These are phyloP conservation scores for Boletellus emodensis DNA, from an alignment of 768 basidiomycete genomes.

Conservation along the genomic window DNA sequence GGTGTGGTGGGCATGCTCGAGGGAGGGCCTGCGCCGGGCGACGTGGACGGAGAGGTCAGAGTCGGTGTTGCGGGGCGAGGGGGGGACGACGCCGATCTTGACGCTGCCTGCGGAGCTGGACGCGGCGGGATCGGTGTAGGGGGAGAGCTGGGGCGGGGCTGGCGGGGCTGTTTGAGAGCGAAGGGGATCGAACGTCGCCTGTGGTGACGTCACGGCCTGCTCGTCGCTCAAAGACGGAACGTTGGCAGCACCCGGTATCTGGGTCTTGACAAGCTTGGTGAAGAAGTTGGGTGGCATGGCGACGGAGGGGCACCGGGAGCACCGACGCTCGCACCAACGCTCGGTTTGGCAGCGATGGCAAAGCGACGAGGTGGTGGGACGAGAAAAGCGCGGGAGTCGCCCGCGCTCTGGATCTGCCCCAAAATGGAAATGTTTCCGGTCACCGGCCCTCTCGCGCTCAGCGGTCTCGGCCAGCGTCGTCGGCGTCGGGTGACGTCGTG, in stretches of 20 bases:
- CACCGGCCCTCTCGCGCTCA: too few species aligned
- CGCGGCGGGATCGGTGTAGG: constrained; percentile 2
- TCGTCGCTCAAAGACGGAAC: constrained; percentile 1
- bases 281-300: constrained; percentile 30
- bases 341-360: too few species aligned
- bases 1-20: constrained; percentile 18
- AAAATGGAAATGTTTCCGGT: too few species aligned
- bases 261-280: constrained; percentile 27
- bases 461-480: too few species aligned
- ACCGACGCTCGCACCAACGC: too few species aligned
- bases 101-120: constrained; percentile 21
- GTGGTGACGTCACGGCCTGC: background rate
- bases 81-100: constrained; percentile 30
- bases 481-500: too few species aligned
- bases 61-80: constrained; percentile 21
- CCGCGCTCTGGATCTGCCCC: too few species aligned
- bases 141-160: constrained; percentile 4
- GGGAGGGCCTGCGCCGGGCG: constrained; percentile 1
- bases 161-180: too few species aligned
- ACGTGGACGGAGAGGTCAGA: constrained; percentile 14
- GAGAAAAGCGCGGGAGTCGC: too few species aligned
- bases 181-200: background rate
- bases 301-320: too few species aligned
- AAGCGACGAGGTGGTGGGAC: too few species aligned
- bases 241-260: constrained; percentile 1